Percentiles rank a stretch among this genome's conserved stretches.
Conservation (phyloP, 2,329 filamentous ascomycete genomes). For the Clarireedia sp. region DNA sequence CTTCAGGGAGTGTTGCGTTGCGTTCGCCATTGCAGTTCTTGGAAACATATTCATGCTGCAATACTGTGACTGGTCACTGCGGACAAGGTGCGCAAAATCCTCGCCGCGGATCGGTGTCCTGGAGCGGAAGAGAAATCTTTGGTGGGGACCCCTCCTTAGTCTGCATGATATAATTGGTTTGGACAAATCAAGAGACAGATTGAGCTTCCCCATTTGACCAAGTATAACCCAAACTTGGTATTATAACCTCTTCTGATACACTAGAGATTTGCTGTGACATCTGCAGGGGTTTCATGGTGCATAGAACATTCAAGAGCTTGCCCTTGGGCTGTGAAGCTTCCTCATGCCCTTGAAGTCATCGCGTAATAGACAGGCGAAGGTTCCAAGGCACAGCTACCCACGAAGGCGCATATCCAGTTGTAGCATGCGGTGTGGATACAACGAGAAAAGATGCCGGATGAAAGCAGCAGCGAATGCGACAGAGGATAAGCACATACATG, state of each 20-base stretch:
- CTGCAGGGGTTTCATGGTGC: background rate
- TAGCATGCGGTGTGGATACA: background rate
- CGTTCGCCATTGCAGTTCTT: background rate
- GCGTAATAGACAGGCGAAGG: background rate
- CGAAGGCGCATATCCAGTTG: background rate
- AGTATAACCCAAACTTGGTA: slow-evolving; percentile 1
- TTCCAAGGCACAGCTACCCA: background rate
- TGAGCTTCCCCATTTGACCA: slow-evolving; percentile 5
- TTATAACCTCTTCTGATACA: background rate
- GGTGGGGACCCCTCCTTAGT: background rate
- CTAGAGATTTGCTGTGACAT: background rate
- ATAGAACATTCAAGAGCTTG: background rate
- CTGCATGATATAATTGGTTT: slow-evolving; percentile 2
- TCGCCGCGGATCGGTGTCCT: background rate
- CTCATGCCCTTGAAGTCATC: background rate
- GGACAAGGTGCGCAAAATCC: background rate
- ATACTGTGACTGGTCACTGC: background rate
- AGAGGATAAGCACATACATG: background rate
- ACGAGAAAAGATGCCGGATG: background rate
- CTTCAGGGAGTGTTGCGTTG: background rate
- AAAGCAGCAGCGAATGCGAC: background rate
- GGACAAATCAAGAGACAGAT: background rate
- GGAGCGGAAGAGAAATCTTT: background rate
- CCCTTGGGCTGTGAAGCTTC: background rate
- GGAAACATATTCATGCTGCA: background rate